Evolutionary conservation across 768 basidiomycete species (phyloP), one percentile per base, ranked within the genome.

Genomic region (Albatrellus ellisii): DNA sequence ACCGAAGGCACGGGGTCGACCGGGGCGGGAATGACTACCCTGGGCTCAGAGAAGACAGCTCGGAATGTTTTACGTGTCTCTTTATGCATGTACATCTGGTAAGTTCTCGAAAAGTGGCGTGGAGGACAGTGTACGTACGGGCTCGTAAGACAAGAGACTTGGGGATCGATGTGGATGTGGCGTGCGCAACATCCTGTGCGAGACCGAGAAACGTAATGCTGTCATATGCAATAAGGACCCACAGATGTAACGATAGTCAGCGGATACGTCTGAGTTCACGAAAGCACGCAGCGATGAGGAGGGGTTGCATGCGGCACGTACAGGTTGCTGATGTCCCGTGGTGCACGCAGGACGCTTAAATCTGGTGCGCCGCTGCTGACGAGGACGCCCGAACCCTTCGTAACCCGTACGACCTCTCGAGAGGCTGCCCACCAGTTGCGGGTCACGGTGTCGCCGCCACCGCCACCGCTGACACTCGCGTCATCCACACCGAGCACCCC

Each of bases 381-480:
- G 10, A 92, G 55, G 40, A 90, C 55, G 0, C 76, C 79, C 54
- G 77, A 84, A 1, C 87, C 86, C 49, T 85, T 85, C 2, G 85
- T 80, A 1, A 87, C 85, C 1, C 88, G 69, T 14, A 75, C 68
- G 2, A 91, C 64, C 58, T 92, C 88, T 26, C 79, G 64, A 9
- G 84, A 74, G 0, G 74, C 68, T 0, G 81, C 75, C 88, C 88
- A 85, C 87, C 86, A 86, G 49, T 88, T 85, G 29, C 83, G 62
- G 60, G 74, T 72, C 7, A 57, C 59, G 2, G 66, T 53, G 0
- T 73, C 77, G 24, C 63, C 67, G 43, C 77, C 75, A 12, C 65
- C 72, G 2, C 74, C 77, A 18, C 63, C 67, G 43, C 77, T 74
- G 12, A 65, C 72, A 3, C 61, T 71, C 5, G 70, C 69, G 3